Conservation (phyloP, 129 eudicot genomes). For the Helichrysum umbraculigerum region DNA sequence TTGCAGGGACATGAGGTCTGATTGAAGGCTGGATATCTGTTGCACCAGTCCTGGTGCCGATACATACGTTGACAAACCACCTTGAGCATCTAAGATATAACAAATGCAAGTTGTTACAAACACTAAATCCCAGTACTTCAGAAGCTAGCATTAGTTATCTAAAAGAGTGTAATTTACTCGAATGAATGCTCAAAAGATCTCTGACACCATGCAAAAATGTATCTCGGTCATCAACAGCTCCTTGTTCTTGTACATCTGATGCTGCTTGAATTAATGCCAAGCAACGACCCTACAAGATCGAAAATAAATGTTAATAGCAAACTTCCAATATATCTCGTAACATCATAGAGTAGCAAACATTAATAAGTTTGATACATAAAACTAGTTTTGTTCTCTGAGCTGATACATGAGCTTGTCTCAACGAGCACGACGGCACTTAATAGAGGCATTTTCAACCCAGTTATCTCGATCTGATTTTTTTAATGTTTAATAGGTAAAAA, state of each 20-base stretch:
- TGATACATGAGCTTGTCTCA: background rate
- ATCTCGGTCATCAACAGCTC: constrained; percentile 98
- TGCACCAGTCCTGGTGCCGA: constrained; percentile 96
- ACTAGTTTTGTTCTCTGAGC: background rate
- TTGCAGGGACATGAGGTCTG: constrained; percentile 76
- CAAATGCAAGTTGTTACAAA: background rate
- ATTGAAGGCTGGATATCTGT: constrained; percentile 83
- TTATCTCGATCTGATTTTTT: background rate
- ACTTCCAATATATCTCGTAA: background rate
- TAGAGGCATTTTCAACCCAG: background rate
- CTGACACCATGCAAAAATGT: constrained; percentile 92
- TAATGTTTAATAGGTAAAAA: background rate
- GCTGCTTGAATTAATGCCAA: constrained; percentile 86
- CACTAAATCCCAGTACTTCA: background rate
- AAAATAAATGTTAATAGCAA: background rate
- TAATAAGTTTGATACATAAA: background rate
- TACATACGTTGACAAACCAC: constrained; percentile 84
- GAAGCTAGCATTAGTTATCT: background rate
- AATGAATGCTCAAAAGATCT: constrained; percentile 94
- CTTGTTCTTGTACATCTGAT: constrained; percentile 95
- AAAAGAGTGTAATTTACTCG: constrained; percentile 57
- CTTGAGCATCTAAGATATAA: constrained; percentile 67
- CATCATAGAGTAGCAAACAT: background rate
- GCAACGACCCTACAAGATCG: constrained; percentile 61
- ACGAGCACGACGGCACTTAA: background rate